Evolutionary conservation across 768 basidiomycete species (phyloP).

Genomic region (Amanita rimosa): DNA sequence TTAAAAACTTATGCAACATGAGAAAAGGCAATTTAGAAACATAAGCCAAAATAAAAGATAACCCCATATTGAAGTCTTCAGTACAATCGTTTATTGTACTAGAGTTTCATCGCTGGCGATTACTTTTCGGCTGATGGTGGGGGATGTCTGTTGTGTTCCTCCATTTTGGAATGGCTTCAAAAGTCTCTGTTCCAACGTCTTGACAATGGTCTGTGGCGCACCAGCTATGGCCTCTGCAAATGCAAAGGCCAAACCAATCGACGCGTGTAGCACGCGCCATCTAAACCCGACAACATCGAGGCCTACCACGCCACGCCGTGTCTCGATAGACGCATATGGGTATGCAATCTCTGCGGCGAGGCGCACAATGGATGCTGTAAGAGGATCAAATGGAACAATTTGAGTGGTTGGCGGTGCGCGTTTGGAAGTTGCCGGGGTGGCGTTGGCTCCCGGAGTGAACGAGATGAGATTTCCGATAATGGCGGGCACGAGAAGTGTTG

Average conservation of each 20-base stretch:
- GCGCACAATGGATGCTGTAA: slow-evolving; percentile 54
- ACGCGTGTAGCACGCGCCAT: slow-evolving; percentile 45
- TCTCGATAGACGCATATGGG: slow-evolving; percentile 27
- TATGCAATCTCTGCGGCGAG: slow-evolving; percentile 52
- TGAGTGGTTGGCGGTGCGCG: slow-evolving; percentile 8
- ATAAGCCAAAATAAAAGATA: slow-evolving; percentile 9
- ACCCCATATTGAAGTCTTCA: background rate
- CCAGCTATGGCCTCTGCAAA: slow-evolving; percentile 52
- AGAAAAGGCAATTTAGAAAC: slow-evolving; percentile 8
- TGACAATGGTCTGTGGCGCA: slow-evolving; percentile 28
- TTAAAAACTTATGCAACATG: slow-evolving; percentile 1
- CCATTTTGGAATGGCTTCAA: slow-evolving; percentile 1
- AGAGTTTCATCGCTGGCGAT: slow-evolving; percentile 8
- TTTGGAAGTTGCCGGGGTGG: background rate
- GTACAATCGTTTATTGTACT: slow-evolving; percentile 9
- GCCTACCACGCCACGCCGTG: slow-evolving; percentile 18
- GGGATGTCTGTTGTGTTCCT: slow-evolving; percentile 1
- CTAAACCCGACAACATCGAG: slow-evolving; percentile 44
- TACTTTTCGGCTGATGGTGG: background rate
- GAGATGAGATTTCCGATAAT: slow-evolving; percentile 50
- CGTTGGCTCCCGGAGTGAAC: slow-evolving; percentile 33
- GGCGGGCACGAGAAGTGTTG: slow-evolving; percentile 47
- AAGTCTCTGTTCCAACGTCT: slow-evolving; percentile 17
- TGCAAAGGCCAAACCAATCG: slow-evolving; percentile 49
- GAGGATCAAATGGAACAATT: slow-evolving; percentile 38